Evolutionary conservation across 106 monocot species (phyloP).

Genomic region (Triglochin maritima): DNA sequence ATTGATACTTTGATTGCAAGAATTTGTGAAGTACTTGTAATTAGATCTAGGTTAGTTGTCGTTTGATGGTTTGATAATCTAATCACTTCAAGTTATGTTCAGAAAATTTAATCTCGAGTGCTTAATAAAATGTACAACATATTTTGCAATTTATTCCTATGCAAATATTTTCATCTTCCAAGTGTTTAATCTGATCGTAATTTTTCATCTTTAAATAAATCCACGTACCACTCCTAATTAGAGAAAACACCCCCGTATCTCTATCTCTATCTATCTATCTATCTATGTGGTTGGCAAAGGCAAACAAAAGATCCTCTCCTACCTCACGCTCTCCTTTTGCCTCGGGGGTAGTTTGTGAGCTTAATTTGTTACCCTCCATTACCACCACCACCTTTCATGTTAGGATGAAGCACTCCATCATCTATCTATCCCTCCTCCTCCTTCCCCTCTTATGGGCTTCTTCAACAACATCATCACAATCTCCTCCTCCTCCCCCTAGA

Average conservation of each 20-base stretch:
- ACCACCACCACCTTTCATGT: background rate
- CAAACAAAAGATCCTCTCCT: background rate
- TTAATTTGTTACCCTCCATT: background rate
- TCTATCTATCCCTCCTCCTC: constrained; percentile 7
- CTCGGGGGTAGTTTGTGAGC: background rate
- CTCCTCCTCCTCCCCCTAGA: constrained; percentile 18
- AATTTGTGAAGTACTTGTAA: no score
- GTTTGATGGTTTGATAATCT: no score
- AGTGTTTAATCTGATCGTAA: background rate
- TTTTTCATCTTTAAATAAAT: background rate
- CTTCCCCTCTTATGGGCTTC: constrained; percentile 9
- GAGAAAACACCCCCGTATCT: background rate
- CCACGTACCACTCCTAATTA: background rate
- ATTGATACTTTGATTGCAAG: no score
- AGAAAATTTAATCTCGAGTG: background rate
- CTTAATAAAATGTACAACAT: background rate
- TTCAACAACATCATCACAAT: constrained; percentile 6
- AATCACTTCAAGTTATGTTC: no score
- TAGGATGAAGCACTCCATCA: constrained; percentile 6
- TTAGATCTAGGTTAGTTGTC: no score
- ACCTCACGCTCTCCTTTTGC: background rate
- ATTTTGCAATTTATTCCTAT: no score
- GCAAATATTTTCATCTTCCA: no score
- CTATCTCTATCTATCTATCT: background rate
- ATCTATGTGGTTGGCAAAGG: background rate